These are phyloP conservation scores for Irpex lacteus DNA, from an alignment of 1,284 basidiomycete species.

Conservation along the genomic window DNA sequence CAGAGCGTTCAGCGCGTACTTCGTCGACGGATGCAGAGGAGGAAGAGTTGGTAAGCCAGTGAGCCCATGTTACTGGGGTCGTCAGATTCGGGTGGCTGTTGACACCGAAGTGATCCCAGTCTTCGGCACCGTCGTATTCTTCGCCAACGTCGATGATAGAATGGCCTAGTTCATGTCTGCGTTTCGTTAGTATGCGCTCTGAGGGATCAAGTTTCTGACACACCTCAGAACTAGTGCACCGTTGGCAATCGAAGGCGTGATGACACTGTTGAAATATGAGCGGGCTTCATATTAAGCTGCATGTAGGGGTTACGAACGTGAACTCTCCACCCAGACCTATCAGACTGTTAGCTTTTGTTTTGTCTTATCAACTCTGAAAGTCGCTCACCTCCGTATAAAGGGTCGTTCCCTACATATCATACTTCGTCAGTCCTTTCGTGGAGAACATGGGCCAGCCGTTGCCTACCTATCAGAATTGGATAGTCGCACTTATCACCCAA, in stretches of 20 bases:
- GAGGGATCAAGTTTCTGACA: not conserved
- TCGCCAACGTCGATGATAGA: conserved; percentile 81
- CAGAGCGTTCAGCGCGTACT: conserved; percentile 61
- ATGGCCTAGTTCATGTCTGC: conserved; percentile 76
- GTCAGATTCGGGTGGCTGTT: conserved; percentile 55
- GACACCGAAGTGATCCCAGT: conserved; percentile 71
- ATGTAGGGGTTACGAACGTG: conserved; percentile 50
- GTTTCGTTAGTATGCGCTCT: not conserved
- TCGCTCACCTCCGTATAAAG: conserved; percentile 73
- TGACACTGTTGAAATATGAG: conserved; percentile 46
- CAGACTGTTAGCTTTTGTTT: too few species aligned
- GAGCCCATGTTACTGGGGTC: conserved; percentile 60
- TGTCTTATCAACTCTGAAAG: not conserved
- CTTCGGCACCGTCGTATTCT: conserved; percentile 74
- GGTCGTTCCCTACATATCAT: conserved; percentile 63
- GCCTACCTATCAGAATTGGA: conserved; percentile 69
- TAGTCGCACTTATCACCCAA: conserved; percentile 72
- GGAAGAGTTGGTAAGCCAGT: conserved; percentile 58
- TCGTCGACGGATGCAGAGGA: conserved; percentile 14
- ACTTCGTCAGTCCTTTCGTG: conserved; percentile 3
- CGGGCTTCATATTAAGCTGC: not conserved
- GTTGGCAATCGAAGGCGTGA: conserved; percentile 77
- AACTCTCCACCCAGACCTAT: conserved; percentile 78
- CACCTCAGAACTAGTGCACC: conserved; percentile 72
- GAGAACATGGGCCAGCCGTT: conserved; percentile 13